Percentiles rank a stretch among this genome's conserved stretches.
Evolutionary conservation across 192 early-diverging fungal species (phyloP).

Genomic region (Backusella psychrophila): DNA sequence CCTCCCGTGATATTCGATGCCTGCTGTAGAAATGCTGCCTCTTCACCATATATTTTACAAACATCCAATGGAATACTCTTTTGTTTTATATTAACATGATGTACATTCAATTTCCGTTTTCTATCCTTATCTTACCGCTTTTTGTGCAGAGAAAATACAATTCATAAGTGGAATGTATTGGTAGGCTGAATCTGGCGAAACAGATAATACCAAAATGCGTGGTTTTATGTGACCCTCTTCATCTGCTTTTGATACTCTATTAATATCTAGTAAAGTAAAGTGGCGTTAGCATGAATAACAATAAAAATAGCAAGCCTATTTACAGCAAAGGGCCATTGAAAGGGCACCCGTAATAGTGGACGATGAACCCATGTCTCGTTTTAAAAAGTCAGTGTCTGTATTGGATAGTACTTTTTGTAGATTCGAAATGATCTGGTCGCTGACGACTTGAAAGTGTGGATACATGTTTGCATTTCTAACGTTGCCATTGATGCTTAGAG

Average conservation of each 20-base stretch:
- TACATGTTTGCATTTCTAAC: conserved; percentile 53
- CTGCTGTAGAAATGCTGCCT: conserved; percentile 91
- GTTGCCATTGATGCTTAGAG: conserved; percentile 22
- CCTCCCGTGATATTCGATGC: conserved; percentile 89
- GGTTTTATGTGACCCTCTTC: conserved; percentile 61
- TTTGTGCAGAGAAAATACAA: conserved; percentile 96
- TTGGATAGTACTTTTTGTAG: conserved; percentile 28
- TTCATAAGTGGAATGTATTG: conserved; percentile 99
- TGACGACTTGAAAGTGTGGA: conserved; percentile 51
- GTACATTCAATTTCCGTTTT: too few species aligned
- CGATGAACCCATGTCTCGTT: conserved; percentile 5
- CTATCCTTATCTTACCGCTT: conserved; percentile 48
- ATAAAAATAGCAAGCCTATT: background rate
- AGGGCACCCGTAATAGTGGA: conserved; percentile 50
- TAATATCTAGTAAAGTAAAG: conserved; percentile 55
- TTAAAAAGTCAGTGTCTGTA: conserved; percentile 1
- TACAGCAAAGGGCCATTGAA: conserved; percentile 62
- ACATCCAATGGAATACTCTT: conserved; percentile 89
- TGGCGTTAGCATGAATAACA: conserved; percentile 1
- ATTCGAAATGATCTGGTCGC: conserved; percentile 47
- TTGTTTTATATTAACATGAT: background rate
- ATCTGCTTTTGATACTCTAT: conserved; percentile 55
- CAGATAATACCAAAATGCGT: conserved; percentile 83
- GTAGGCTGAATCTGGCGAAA: conserved; percentile 79
- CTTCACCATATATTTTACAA: conserved; percentile 74